phyloP scores from a whole-genome alignment of 345 rosid species.

The Lumnitzera racemosa region DNA sequence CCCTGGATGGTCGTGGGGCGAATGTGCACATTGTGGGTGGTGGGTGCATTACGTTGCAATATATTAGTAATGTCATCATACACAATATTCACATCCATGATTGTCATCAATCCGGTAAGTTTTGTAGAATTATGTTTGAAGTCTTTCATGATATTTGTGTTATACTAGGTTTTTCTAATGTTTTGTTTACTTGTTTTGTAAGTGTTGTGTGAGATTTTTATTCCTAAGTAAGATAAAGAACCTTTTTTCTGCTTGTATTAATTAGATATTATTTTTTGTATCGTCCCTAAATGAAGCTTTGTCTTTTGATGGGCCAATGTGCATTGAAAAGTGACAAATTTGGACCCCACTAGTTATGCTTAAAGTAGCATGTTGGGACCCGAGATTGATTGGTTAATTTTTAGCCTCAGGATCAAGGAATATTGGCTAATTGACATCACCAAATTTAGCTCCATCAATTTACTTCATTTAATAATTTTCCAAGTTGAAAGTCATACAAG shows the following conservation, averaged over 20 bases:
- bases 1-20: constrained; percentile 94
- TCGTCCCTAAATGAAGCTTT: background rate
- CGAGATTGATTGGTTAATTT: no score
- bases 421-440: no score
- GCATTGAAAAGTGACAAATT: no score
- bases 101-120: constrained; percentile 66
- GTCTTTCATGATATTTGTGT: background rate
- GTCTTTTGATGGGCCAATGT: no score
- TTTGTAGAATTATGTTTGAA: background rate
- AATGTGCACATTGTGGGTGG: constrained; percentile 89
- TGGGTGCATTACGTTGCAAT: constrained; percentile 94
- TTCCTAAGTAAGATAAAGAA: no score
- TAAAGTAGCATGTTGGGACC: no score
- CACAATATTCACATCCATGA: constrained; percentile 90
- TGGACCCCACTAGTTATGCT: no score
- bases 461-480: background rate
- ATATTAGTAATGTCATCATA: constrained; percentile 74
- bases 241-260: no score
- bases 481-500: no score
- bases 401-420: no score
- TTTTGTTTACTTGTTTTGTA: background rate
- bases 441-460: background rate
- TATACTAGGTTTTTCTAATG: background rate
- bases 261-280: background rate
- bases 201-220: no score